phyloP scores from a whole-genome alignment of 805 yeast species.

The Candida namnaoensis region DNA sequence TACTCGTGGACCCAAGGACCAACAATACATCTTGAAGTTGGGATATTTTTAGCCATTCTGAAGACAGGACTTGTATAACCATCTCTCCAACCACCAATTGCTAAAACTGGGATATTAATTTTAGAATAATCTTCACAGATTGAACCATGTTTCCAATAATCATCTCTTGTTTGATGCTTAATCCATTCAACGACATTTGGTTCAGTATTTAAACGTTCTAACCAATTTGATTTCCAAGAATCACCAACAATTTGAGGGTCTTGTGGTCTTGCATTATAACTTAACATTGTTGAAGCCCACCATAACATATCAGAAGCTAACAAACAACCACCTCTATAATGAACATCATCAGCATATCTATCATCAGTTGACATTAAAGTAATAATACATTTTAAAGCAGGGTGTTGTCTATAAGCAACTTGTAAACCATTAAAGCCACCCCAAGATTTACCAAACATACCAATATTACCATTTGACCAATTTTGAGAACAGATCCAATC shows the following conservation, averaged over 20 bases:
- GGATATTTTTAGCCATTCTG: conserved; percentile 31
- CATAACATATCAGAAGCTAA: conserved; percentile 38
- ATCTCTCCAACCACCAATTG: conserved; percentile 40
- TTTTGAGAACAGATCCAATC: conserved; percentile 31
- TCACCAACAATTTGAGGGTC: conserved; percentile 32
- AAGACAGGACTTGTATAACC: conserved; percentile 37
- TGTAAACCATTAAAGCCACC: conserved; percentile 40
- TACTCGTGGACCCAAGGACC: conserved; percentile 44
- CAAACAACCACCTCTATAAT: conserved; percentile 37
- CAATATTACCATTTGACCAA: conserved; percentile 38
- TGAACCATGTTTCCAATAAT: conserved; percentile 40
- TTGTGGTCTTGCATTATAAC: conserved; percentile 36
- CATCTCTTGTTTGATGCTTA: conserved; percentile 34
- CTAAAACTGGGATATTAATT: conserved; percentile 33
- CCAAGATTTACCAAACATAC: conserved; percentile 42
- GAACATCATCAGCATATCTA: conserved; percentile 39
- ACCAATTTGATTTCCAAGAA: conserved; percentile 32
- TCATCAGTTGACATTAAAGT: conserved; percentile 39
- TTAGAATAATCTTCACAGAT: conserved; percentile 30
- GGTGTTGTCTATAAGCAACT: conserved; percentile 37
- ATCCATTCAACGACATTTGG: conserved; percentile 36
- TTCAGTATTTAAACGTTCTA: conserved; percentile 24
- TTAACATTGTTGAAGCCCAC: conserved; percentile 42
- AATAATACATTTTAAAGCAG: conserved; percentile 33
- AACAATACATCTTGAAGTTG: conserved; percentile 27